Base-by-base conservation (phyloP, 2,329 filamentous ascomycete species). In the Chaetomium sp. region DNA sequence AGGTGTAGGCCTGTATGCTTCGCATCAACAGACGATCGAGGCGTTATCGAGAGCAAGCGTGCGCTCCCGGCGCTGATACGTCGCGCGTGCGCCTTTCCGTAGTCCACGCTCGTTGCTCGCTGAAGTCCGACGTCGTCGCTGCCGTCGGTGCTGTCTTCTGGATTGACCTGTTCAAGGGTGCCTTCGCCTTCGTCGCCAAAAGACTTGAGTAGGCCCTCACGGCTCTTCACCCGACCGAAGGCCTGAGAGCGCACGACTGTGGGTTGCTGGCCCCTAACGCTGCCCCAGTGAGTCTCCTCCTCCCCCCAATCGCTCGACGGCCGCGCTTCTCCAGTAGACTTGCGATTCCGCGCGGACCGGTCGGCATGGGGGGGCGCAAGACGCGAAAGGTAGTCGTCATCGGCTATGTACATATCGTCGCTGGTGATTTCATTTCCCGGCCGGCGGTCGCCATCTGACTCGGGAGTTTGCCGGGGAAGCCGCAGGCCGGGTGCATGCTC, bases 41-140 rank as follows among this genome's bases (percentile, higher is more conserved):
- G 82, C 23, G 83, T 82, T 55, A 93, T 82, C 57, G 93, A 87
- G 57, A 95, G 78, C 59, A 94, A 77, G 76, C 87, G 90, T 12
- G 90, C 90, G 72, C 90, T 93, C 57, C 91, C 91, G 53, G 90
- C 89, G 72, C 90, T 93, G 72, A 93, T 87, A 68, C 89, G 89
- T 61, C 89, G 84, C 23, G 81, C 85, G 70, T 93, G 90, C 10
- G 83, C 81, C 71, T 82, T 85, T 64, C 85, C 85, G 57, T 90
- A 80, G 66, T 89, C 86, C 64, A 94, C 81, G 75, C 90, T 94
- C 59, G 83, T 88, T 31, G 92, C 91, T 70, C 89, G 87, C 70
- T 87, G 85, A 25, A 82, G 70, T 50, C 79, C 78, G 70, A 78
- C 78, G 12, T 74, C 73, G 29, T 73, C 74, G n/a, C 74, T 73